Evolutionary conservation across 2,329 filamentous ascomycete species (phyloP), one percentile per base, ranked within the genome.

Genomic region (Sporothrix phasma): DNA sequence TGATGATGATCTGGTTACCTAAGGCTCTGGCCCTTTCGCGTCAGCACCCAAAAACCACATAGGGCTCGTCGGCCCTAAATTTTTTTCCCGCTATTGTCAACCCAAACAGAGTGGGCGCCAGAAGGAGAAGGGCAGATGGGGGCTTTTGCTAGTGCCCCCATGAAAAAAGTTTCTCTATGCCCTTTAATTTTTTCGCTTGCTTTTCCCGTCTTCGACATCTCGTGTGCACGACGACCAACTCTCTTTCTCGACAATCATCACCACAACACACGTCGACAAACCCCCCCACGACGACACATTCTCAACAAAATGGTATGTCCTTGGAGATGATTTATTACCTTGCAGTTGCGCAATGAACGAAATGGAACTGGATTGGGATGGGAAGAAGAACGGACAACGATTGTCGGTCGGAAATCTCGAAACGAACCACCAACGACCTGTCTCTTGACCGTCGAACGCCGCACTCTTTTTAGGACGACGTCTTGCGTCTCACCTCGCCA

Each of bases 41-140:
- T 13, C 19, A 17, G n/a, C 54, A 31, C 17, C 43, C n/a, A 49
- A n/a, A 10, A 34, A 15, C 24, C 24, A 39, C 10, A 37, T 68
- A 68, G 67, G 67, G 67, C 39, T 68, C 54, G 49, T 59, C 65
- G 67, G 64, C 67, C 67, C 67, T 68, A 68, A 51, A 64, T 61
- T 67, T 64, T 68, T 67, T 64, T 61, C n/a, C 29, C 26, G 46
- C 62, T 63, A 34, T 31, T 24, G 2, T 39, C 26, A 47, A 29
- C 45, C 58, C 59, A 39, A 39, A 49, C 59, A 41, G 45, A 62
- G 34, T 53, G 60, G 34, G 41, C 17, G 11, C 26, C 22, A n/a
- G 17, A 22, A 43, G 13, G 22, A 19, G n/a, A n/a, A 63, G 34
- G 46, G 43, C 26, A 58, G 65, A 63, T 62, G 62, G 62, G 37